Base-by-base conservation (phyloP, 345 rosid genomes). In the Eucalyptus sp. region DNA sequence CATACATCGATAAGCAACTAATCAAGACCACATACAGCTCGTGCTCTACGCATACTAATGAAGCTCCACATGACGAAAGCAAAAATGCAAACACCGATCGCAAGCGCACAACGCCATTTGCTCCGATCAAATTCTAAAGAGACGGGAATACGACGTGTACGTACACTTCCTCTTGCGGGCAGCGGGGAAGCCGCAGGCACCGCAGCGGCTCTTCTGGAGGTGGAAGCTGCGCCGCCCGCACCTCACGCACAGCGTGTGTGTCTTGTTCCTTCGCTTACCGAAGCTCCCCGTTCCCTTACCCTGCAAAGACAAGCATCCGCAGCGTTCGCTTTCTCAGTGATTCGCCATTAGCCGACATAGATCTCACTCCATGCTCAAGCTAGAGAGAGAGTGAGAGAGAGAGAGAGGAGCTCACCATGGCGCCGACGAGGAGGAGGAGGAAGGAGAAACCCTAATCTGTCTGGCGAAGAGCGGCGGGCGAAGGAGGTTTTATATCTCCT, bases 221-320 rank as follows among this genome's bases (percentile, higher is more conserved):
- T 94, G 95, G 93, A 92, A 94, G 89, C 94, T 92, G 68, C 95
- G 94, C 79, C 95, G 95, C 56, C 95, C 95, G 56, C 95, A 94
- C 93, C 95, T 91, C 56, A 94, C 94, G 83, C 95, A 94, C 68
- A 94, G 93, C 7, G 95, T 94, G 90, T 94, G 95, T 60, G 95
- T 94, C 92, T 94, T 94, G 92, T 94, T 94, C 93, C 95, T 92
- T 64, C 95, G 87, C 93, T 94, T 94, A 62, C 95, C 95, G 81
- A 94, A 94, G 89, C 95, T 94, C 86, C 94, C 95, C 31, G 95
- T 94, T 88, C 95, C 95, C 91, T 94, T 94, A 46, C 95, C 95
- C 95, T 94, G 91, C 33, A 58, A 62, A 18, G 20, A 50, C 49
- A 37, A 13, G 54, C 64, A 68, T 41, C 43, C 27, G 2, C 20